A percentile compares a stretch with the other conserved stretches of the same genome.
Evolutionary conservation across 2,329 filamentous ascomycete genomes (phyloP).

Genomic region (Talaromyces sp.): DNA sequence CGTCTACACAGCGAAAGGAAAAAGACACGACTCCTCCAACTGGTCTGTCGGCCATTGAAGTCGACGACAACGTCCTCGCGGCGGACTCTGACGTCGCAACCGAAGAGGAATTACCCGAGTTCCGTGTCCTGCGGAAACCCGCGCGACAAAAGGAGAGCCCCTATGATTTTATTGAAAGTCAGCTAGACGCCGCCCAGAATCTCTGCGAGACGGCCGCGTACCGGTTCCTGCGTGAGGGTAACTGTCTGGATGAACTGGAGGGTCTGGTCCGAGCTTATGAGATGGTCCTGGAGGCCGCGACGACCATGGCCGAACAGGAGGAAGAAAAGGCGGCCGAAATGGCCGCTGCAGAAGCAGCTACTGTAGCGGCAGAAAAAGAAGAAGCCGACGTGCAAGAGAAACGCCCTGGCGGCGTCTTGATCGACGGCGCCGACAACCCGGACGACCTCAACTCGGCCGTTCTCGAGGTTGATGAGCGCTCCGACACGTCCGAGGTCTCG

Average conservation of each 20-base stretch:
- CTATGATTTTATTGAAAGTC: slow-evolving; percentile 9
- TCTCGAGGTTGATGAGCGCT: slow-evolving; percentile 31
- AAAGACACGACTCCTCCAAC: neutral
- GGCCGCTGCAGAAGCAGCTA: no score
- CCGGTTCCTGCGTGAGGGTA: slow-evolving; percentile 8
- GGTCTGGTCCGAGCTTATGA: slow-evolving; percentile 6
- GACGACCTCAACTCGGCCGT: slow-evolving; percentile 1
- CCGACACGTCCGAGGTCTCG: slow-evolving; percentile 27
- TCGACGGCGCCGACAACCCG: neutral
- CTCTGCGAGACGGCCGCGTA: slow-evolving; percentile 11
- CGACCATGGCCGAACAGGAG: slow-evolving; percentile 8
- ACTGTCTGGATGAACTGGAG: slow-evolving; percentile 10
- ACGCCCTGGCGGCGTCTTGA: neutral
- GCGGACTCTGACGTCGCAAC: neutral
- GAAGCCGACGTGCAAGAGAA: neutral
- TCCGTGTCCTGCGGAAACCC: neutral
- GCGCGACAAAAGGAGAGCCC: slow-evolving; percentile 5
- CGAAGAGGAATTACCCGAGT: neutral
- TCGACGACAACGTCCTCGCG: neutral
- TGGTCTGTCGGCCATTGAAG: slow-evolving; percentile 1
- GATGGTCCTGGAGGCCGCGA: slow-evolving; percentile 8
- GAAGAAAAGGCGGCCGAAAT: neutral
- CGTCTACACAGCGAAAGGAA: neutral
- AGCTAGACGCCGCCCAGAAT: slow-evolving; percentile 7
- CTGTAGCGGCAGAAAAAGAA: neutral